Evolutionary conservation across 257 asterid genomes (phyloP).

Genomic region (Coffea eugenioides): DNA sequence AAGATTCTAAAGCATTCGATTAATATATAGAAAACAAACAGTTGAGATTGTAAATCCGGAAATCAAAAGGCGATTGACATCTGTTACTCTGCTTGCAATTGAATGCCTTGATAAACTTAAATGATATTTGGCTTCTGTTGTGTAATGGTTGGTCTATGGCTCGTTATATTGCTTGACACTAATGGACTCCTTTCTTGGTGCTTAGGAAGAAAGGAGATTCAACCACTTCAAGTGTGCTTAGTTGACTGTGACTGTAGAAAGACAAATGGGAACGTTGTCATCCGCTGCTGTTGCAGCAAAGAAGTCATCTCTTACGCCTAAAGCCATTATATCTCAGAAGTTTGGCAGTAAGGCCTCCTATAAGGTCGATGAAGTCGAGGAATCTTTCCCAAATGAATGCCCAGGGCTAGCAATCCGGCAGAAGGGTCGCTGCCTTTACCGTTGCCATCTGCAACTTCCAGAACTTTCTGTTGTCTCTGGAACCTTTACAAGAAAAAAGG

Average conservation of each 20-base stretch:
- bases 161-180: neutral
- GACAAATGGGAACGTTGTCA: conserved; percentile 43
- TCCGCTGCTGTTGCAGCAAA: conserved; percentile 35
- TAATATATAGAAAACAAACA: neutral
- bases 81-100: neutral
- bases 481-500: conserved; percentile 62
- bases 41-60: conserved; percentile 4
- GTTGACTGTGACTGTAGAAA: conserved; percentile 14
- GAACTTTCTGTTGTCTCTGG: conserved; percentile 70
- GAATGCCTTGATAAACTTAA: neutral
- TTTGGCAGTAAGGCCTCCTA: conserved; percentile 69
- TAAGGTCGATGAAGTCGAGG: conserved; percentile 77
- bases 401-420: conserved; percentile 66
- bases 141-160: neutral
- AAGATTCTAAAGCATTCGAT: neutral
- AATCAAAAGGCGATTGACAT: conserved; percentile 1
- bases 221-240: neutral
- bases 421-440: conserved; percentile 66
- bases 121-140: neutral
- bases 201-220: conserved; percentile 12
- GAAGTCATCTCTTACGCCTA: conserved; percentile 66
- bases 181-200: conserved; percentile 3
- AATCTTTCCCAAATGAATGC: conserved; percentile 46
- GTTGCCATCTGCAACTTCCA: conserved; percentile 76
- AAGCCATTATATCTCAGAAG: conserved; percentile 74